Percentiles rank a stretch among this genome's conserved stretches.
Evolutionary conservation across 1,284 basidiomycete species (phyloP).

Genomic region (Ustilago trichophora): DNA sequence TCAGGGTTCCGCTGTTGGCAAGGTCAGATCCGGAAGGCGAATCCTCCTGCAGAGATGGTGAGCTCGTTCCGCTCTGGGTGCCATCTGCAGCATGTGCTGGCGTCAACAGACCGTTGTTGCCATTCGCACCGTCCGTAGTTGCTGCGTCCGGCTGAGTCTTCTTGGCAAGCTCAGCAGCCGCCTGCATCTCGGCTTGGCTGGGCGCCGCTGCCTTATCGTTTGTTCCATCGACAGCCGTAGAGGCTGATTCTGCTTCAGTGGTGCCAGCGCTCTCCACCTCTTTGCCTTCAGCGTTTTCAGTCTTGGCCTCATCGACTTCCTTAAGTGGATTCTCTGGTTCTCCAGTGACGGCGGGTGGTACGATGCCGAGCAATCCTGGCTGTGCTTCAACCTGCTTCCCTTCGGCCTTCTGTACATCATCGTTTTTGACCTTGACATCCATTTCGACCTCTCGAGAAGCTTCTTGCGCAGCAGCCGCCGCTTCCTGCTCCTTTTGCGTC

Average conservation of each 20-base stretch:
- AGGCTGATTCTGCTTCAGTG: constrained; percentile 1
- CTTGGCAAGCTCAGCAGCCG: constrained; percentile 16
- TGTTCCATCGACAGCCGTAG: neutral
- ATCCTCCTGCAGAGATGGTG: constrained; percentile 26
- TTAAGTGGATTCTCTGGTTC: constrained; percentile 35
- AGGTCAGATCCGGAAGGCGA: constrained; percentile 38
- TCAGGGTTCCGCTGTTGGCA: constrained; percentile 28
- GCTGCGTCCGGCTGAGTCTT: constrained; percentile 10
- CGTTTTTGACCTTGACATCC: constrained; percentile 7
- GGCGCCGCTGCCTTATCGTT: constrained; percentile 5
- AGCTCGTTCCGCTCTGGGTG: constrained; percentile 21
- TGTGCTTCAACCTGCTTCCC: constrained; percentile 2
- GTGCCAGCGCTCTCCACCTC: neutral
- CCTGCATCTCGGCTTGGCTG: constrained; percentile 11
- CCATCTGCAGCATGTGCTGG: neutral
- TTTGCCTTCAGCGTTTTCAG: neutral
- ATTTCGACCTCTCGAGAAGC: constrained; percentile 1
- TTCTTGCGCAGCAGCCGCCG: constrained; percentile 37
- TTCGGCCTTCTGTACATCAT: neutral
- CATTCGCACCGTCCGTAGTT: neutral
- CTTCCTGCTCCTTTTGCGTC: constrained; percentile 62
- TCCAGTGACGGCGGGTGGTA: constrained; percentile 38
- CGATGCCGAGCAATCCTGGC: constrained; percentile 43
- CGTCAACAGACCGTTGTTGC: constrained; percentile 8
- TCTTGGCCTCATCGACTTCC: neutral